Evolutionary conservation across 2,329 filamentous ascomycete genomes (phyloP).

Genomic region (Fusarium dimerum): DNA sequence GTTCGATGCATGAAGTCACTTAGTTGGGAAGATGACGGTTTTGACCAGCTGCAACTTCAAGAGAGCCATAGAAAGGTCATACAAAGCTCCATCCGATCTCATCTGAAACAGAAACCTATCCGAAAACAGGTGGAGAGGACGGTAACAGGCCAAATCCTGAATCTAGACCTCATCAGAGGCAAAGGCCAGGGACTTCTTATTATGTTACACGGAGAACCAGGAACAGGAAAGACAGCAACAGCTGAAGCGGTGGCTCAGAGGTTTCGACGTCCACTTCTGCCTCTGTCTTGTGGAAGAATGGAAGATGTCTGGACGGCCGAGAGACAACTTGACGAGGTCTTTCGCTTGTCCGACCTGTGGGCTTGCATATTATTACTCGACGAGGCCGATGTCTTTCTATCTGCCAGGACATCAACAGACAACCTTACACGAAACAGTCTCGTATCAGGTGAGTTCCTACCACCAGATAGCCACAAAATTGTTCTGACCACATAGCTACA

Average conservation of each 20-base stretch:
- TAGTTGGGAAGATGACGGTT: not conserved
- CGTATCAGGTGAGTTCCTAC: conserved; percentile 1
- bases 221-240: conserved; percentile 3
- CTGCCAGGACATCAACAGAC: not conserved
- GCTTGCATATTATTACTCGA: not conserved
- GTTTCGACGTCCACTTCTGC: conserved; percentile 1
- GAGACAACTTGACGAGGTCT: not conserved
- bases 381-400: conserved; percentile 1
- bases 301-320: not conserved
- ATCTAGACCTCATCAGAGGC: conserved; percentile 5
- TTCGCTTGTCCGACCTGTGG: not conserved
- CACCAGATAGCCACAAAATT: not conserved
- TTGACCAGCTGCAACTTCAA: not conserved
- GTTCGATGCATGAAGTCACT: not conserved
- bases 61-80: not conserved
- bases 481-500: not conserved
- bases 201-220: conserved; percentile 6
- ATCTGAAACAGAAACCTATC: not conserved
- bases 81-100: conserved; percentile 1
- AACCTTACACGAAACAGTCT: not conserved
- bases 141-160: not conserved
- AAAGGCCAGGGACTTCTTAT: conserved; percentile 6
- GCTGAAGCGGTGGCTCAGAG: conserved; percentile 2
- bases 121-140: conserved; percentile 1
- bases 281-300: not conserved